Evolutionary conservation across 73 alveolate genomes (phyloP).

Genomic region (Paramecium sonneborni): DNA sequence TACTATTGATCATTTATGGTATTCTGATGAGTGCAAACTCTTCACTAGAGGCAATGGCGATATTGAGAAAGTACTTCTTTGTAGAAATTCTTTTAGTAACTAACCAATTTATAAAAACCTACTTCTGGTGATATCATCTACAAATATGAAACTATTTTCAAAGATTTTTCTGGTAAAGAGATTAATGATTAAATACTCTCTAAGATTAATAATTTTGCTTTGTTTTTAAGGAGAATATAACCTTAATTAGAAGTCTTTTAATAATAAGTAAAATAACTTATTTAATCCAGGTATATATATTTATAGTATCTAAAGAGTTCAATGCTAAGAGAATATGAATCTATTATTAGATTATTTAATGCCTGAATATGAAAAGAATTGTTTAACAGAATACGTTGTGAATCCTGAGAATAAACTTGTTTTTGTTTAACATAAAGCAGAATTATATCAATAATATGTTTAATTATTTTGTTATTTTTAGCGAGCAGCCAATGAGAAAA

Average conservation of each 20-base stretch:
- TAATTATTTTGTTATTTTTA: neutral
- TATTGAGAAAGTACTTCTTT: neutral
- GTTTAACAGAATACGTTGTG: constrained; percentile 61
- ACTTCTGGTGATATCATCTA: constrained; percentile 49
- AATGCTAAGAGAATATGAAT: constrained; percentile 56
- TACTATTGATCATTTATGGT: constrained; percentile 58
- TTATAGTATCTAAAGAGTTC: neutral
- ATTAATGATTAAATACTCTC: constrained; percentile 48
- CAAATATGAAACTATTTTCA: constrained; percentile 49
- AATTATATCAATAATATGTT: neutral
- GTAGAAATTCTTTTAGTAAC: neutral
- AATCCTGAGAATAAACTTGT: constrained; percentile 57
- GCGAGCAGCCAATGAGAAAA: neutral
- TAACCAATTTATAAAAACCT: neutral
- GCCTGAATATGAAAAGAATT: constrained; percentile 69
- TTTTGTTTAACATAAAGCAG: neutral
- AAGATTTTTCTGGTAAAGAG: constrained; percentile 57
- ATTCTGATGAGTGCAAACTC: constrained; percentile 55
- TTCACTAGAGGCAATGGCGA: constrained; percentile 28
- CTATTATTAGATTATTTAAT: constrained; percentile 48
- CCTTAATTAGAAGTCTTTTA: constrained; percentile 14
- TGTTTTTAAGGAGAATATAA: constrained; percentile 43
- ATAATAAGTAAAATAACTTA: neutral
- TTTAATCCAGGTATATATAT: neutral
- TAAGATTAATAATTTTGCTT: neutral